These are phyloP conservation scores for Lepiota venenata DNA, from an alignment of 768 basidiomycete genomes.

Conservation along the genomic window DNA sequence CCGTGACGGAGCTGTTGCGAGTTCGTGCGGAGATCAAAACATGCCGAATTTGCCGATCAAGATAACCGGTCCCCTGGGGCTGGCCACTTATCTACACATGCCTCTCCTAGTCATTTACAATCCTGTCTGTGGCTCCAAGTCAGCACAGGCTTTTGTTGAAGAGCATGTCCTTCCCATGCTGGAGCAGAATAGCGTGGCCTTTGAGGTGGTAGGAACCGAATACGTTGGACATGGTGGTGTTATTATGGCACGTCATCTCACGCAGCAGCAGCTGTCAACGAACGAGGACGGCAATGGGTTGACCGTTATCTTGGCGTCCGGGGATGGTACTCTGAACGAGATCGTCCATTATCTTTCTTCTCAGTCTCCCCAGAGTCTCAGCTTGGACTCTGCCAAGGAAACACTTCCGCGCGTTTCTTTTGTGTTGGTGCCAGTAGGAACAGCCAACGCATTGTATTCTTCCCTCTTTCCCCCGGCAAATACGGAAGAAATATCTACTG, in stretches of 20 bases:
- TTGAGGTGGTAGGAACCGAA: slow-evolving; percentile 47
- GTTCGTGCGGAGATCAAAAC: background rate
- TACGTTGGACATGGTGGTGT: slow-evolving; percentile 52
- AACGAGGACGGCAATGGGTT: slow-evolving; percentile 23
- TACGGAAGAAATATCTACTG: slow-evolving; percentile 18
- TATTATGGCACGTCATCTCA: slow-evolving; percentile 38
- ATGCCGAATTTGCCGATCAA: background rate
- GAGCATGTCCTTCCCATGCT: slow-evolving; percentile 66
- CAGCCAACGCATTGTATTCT: slow-evolving; percentile 90
- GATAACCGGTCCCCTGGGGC: background rate
- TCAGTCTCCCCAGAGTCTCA: slow-evolving; percentile 9
- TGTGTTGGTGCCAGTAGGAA: slow-evolving; percentile 71
- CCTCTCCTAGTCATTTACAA: slow-evolving; percentile 69
- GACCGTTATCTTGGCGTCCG: slow-evolving; percentile 67
- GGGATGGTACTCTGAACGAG: slow-evolving; percentile 93
- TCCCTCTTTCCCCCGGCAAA: slow-evolving; percentile 63
- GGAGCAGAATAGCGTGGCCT: slow-evolving; percentile 27
- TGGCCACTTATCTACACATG: slow-evolving; percentile 25
- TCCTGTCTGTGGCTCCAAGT: slow-evolving; percentile 63
- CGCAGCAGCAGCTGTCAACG: slow-evolving; percentile 8
- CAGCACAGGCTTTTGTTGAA: slow-evolving; percentile 53
- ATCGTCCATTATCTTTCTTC: slow-evolving; percentile 62
- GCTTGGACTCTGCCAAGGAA: too few relatives aligned
- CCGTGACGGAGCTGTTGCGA: background rate
- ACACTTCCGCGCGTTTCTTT: slow-evolving; percentile 31